Percentiles rank a stretch among this genome's conserved stretches.
phyloP scores from a whole-genome alignment of 192 early-diverging fungal species.

The Dimargaris xerosporica region DNA sequence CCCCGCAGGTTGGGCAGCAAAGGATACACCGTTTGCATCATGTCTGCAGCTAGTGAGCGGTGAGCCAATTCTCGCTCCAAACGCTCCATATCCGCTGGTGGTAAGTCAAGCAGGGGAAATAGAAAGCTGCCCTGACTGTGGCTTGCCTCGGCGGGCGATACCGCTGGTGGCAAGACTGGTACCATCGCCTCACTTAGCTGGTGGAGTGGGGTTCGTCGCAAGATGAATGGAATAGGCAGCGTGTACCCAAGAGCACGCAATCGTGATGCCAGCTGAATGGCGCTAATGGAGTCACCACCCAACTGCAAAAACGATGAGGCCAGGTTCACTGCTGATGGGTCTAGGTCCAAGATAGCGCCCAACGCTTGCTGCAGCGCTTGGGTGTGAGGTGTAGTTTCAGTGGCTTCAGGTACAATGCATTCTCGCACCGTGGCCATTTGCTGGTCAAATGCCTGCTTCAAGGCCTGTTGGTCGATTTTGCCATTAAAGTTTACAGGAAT shows the following conservation, averaged over 20 bases:
- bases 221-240: background rate
- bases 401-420: background rate
- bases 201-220: background rate
- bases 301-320: background rate
- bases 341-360: background rate
- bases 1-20: background rate
- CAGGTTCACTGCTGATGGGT: background rate
- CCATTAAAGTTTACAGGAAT: too few species aligned
- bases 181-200: background rate
- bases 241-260: background rate
- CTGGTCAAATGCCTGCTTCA: background rate
- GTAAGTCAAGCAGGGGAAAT: background rate
- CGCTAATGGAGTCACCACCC: conserved; percentile 1
- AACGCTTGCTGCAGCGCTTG: background rate
- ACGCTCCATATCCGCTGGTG: background rate
- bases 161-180: background rate
- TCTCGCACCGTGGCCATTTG: background rate
- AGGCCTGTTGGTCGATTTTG: background rate
- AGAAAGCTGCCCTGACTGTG: background rate
- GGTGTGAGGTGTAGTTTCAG: background rate
- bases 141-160: too few species aligned
- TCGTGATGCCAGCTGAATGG: background rate
- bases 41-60: background rate
- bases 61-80: background rate
- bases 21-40: background rate